A percentile compares a stretch with the other conserved stretches of the same genome.
These are phyloP conservation scores for Boehmeria nivea DNA, from an alignment of 306 rosid species.

Conservation along the genomic window DNA sequence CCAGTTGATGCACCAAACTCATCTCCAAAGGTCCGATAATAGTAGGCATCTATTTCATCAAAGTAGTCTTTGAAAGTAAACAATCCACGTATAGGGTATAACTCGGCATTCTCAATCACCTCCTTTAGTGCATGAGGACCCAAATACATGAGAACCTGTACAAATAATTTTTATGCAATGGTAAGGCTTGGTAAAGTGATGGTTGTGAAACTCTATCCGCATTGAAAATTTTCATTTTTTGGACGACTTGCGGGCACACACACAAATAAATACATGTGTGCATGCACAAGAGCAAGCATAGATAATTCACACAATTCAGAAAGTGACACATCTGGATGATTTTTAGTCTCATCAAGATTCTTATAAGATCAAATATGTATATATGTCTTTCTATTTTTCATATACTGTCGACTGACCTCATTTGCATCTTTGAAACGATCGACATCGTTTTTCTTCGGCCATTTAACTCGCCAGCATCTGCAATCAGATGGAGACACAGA, in stretches of 20 bases:
- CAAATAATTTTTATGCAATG: neutral
- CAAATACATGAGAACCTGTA: conserved; percentile 90
- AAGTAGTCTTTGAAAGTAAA: conserved; percentile 71
- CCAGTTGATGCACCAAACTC: conserved; percentile 81
- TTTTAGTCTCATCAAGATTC: neutral
- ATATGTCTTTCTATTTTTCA: conserved; percentile 6
- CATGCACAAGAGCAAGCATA: too few species aligned
- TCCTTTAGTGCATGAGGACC: conserved; percentile 69
- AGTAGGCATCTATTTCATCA: conserved; percentile 85
- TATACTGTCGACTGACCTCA: conserved; percentile 48
- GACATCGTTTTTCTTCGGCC: conserved; percentile 64
- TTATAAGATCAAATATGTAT: neutral
- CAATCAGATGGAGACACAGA: conserved; percentile 2
- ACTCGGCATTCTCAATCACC: conserved; percentile 70
- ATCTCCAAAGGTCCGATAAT: conserved; percentile 57
- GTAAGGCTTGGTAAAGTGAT: too few species aligned
- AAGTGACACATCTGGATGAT: neutral
- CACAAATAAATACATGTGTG: too few species aligned
- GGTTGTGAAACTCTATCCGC: too few species aligned
- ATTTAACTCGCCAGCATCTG: conserved; percentile 94
- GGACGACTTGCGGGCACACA: too few species aligned
- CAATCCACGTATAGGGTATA: conserved; percentile 93
- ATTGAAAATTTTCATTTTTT: too few species aligned
- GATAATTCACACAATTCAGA: too few species aligned
- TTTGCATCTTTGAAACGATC: conserved; percentile 86